phyloP scores from a whole-genome alignment of 106 monocot genomes.

The Phalaenopsis equestris region DNA sequence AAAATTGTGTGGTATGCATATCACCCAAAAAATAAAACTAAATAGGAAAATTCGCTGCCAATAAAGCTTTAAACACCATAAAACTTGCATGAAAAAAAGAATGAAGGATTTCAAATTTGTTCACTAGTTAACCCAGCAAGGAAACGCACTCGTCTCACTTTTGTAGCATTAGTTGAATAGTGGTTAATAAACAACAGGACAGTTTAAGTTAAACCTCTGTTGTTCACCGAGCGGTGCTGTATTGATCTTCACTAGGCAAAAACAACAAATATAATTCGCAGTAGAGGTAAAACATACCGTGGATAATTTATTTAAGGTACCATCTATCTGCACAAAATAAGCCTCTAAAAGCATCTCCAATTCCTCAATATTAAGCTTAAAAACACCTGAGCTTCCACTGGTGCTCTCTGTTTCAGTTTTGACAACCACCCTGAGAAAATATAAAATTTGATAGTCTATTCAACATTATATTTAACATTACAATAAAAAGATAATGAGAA shows the following conservation, averaged over 20 bases:
- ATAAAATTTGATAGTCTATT: neutral
- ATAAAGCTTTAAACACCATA: too few relatives aligned
- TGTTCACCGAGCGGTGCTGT: neutral
- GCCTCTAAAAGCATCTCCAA: conserved; percentile 34
- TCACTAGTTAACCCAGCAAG: too few relatives aligned
- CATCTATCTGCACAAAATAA: conserved; percentile 31
- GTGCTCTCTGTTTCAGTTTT: conserved; percentile 13
- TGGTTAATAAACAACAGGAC: neutral
- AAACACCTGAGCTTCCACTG: conserved; percentile 9
- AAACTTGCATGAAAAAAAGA: too few relatives aligned
- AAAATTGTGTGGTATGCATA: too few relatives aligned
- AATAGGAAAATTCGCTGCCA: neutral
- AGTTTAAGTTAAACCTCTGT: neutral
- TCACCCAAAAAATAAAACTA: neutral
- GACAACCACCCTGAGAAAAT: conserved; percentile 9
- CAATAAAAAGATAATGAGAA: neutral
- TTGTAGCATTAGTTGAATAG: too few relatives aligned
- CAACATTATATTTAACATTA: neutral
- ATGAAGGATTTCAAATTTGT: too few relatives aligned
- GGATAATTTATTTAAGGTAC: conserved; percentile 26
- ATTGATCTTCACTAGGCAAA: neutral
- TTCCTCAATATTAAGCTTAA: conserved; percentile 26
- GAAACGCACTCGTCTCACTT: too few relatives aligned
- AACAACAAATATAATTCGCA: neutral
- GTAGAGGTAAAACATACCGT: conserved; percentile 9